phyloP scores from a whole-genome alignment of 768 basidiomycete genomes.

The Naganishia randhawae region DNA sequence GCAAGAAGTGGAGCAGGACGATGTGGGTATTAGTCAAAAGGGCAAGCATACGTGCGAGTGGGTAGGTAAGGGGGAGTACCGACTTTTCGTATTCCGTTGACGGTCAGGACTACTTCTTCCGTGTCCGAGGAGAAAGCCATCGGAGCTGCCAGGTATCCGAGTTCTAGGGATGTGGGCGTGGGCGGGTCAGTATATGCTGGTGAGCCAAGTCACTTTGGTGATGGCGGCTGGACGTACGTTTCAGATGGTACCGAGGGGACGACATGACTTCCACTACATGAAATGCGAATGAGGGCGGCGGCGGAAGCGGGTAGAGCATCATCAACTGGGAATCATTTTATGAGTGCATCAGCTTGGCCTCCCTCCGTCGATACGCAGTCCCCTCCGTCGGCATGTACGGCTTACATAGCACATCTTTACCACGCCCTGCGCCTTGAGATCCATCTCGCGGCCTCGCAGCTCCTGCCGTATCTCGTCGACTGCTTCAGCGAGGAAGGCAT shows the following conservation, averaged over 20 bases:
- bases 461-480: constrained; percentile 68
- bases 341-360: not conserved
- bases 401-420: constrained; percentile 94
- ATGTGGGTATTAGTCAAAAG: not conserved
- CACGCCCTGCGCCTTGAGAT: constrained; percentile 88
- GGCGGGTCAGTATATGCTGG: too few species aligned
- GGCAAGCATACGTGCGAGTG: too few species aligned
- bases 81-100: constrained; percentile 60
- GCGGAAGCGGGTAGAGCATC: constrained; percentile 82
- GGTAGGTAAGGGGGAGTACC: not conserved
- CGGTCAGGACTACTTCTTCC: constrained; percentile 94
- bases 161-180: too few species aligned
- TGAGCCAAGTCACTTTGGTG: not conserved
- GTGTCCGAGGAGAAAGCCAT: constrained; percentile 89
- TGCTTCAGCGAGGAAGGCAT: constrained; percentile 65
- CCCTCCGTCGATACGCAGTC: not conserved
- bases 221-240: constrained; percentile 52
- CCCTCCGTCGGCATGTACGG: not conserved
- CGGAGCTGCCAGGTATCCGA: constrained; percentile 91
- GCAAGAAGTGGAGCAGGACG: constrained; percentile 39
- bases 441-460: constrained; percentile 91
- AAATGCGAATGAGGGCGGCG: constrained; percentile 91
- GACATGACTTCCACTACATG: constrained; percentile 98
- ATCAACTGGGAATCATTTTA: constrained; percentile 64
- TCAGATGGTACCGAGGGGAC: constrained; percentile 81